Evolutionary conservation across 2,329 filamentous ascomycete genomes (phyloP).

Genomic region (Cordyceps tenuipes): DNA sequence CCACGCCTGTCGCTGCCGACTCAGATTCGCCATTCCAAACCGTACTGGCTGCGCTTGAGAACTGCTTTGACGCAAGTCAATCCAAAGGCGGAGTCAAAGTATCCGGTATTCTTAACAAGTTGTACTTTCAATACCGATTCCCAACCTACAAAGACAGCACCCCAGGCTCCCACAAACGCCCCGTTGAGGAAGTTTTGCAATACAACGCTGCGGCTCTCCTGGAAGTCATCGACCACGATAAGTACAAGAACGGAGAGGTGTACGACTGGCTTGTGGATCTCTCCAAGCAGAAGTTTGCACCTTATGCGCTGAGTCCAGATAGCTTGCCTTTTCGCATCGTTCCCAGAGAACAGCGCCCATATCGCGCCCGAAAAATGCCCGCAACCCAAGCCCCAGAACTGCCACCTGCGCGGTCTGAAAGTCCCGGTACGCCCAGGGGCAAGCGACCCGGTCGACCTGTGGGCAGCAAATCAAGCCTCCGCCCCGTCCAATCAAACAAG

Average conservation of each 20-base stretch:
- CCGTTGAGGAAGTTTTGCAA: constrained; percentile 32
- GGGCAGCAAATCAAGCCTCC: constrained; percentile 38
- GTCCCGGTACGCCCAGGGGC: constrained; percentile 17
- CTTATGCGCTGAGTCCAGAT: constrained; percentile 20
- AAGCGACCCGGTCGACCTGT: constrained; percentile 29
- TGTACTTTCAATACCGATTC: constrained; percentile 27
- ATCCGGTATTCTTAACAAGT: constrained; percentile 18
- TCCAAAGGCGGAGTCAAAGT: constrained; percentile 19
- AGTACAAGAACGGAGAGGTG: constrained; percentile 26
- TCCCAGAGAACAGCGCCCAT: constrained; percentile 16
- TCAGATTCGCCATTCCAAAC: constrained; percentile 2
- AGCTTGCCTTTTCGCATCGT: constrained; percentile 23
- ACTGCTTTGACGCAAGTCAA: background rate
- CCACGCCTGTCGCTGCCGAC: background rate
- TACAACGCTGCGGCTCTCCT: constrained; percentile 37
- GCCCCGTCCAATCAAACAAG: constrained; percentile 32
- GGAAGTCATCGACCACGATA: constrained; percentile 23
- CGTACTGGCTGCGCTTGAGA: constrained; percentile 1
- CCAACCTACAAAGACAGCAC: constrained; percentile 20
- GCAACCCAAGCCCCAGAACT: constrained; percentile 7
- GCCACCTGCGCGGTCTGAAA: background rate
- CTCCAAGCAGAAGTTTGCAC: constrained; percentile 20
- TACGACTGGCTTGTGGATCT: constrained; percentile 27
- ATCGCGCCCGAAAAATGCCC: constrained; percentile 4
- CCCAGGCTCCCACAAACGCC: constrained; percentile 31